Conservation (phyloP, 2,329 filamentous ascomycete genomes). For the Exophiala sideris region DNA sequence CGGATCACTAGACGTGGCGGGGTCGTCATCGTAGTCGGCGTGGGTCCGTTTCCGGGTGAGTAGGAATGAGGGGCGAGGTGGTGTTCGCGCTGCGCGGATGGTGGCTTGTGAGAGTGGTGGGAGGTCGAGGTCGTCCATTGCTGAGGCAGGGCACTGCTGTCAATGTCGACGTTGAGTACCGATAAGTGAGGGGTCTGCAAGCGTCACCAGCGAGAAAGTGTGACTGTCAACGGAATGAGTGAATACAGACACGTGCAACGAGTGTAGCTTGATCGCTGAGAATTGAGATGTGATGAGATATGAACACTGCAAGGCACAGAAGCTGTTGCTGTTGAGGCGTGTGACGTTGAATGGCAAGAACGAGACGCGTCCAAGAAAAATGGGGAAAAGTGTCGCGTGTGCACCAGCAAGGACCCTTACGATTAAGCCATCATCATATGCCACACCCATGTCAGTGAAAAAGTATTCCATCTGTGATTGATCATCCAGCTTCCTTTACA, state of each 20-base stretch:
- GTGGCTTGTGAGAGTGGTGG: conserved; percentile 12
- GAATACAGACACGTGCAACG: too few species aligned
- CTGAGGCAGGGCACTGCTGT: too few species aligned
- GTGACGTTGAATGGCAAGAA: not conserved
- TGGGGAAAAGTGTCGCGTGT: not conserved
- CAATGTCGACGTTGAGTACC: not conserved
- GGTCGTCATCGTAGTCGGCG: conserved; percentile 28
- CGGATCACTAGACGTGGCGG: conserved; percentile 35
- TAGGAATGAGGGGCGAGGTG: conserved; percentile 12
- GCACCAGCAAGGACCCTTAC: not conserved
- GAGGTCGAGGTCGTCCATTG: conserved; percentile 23
- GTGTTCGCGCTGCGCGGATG: not conserved
- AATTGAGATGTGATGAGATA: not conserved
- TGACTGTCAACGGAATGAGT: too few species aligned
- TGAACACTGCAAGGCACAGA: not conserved
- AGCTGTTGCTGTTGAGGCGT: not conserved
- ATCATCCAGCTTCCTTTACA: too few species aligned
- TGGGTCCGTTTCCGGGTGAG: conserved; percentile 35
- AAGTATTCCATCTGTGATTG: not conserved
- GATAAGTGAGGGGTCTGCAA: not conserved
- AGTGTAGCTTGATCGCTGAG: too few species aligned
- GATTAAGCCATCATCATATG: not conserved
- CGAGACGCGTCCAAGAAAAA: not conserved
- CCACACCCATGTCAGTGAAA: not conserved
- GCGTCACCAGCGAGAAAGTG: too few species aligned